Evolutionary conservation across 2,329 filamentous ascomycete genomes (phyloP), one percentile per base, ranked within the genome.

Genomic region (Penicillium sp.): DNA sequence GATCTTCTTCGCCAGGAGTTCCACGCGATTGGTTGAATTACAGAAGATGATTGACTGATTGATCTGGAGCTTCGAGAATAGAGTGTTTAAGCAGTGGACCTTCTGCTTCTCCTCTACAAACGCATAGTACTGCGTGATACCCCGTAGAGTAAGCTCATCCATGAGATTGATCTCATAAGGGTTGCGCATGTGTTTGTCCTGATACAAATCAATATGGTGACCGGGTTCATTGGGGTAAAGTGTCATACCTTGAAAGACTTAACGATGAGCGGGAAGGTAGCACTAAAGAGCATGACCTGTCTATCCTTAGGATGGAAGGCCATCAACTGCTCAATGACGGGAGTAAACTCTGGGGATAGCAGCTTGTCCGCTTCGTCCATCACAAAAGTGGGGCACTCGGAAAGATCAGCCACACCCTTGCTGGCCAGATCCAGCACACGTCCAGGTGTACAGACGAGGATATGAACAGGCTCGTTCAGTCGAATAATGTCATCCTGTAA

Each of bases 11-110:
- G 94, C 94, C 24, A 99, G 84, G 48, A 99, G 82, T 76, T 99
- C 94, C 56, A 99, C 94, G 61, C 94, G 90, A 74, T 97, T 97
- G 49, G 94, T 99, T 38, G 94, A 99, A 76, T 99, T 99, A 79
- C 94, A 99, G 79, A 99, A 99, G 72, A 99, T 99, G 78, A 99
- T 99, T 58, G 95, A 99, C 79, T 99, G 94, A 77, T 99, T 99
- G 78, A 99, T 99, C 76, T 99, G 93, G 15, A 99, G 85, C 76
- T 96, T 96, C 64, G 92, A 96, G 80, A 99, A 99, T 59, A 99
- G 86, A 0, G 94, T 99, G 79, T 99, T 99, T 61, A 99, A 79
- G 73, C 94, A 99, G 77, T 99, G 95, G 18, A 99, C 94, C 78
- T 99, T 99, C 72, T 96, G 90, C 78, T 96, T 96, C 77, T 99